Evolutionary conservation across 305 asterid genomes (phyloP).

Genomic region (Euphrasia arctica): DNA sequence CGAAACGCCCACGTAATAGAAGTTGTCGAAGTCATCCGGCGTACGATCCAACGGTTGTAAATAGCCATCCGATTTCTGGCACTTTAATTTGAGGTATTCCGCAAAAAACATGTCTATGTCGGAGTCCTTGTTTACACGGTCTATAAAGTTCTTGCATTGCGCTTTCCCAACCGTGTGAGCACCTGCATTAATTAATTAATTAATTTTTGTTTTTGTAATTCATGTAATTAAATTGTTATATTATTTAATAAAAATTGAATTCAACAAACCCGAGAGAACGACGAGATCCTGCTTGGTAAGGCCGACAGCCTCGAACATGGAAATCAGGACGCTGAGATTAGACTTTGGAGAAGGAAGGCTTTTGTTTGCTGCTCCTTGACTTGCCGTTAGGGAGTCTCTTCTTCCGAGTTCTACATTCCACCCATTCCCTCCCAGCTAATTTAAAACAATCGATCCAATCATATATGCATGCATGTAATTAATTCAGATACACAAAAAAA

Average conservation of each 20-base stretch:
- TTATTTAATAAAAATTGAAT: no score
- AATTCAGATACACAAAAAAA: neutral
- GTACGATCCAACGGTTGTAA: neutral
- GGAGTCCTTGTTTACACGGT: neutral
- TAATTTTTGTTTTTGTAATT: no score
- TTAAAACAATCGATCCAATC: neutral
- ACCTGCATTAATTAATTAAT: no score
- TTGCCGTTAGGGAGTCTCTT: neutral
- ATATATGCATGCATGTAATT: neutral
- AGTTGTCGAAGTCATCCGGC: no score
- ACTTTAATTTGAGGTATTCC: neutral
- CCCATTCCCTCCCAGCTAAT: neutral
- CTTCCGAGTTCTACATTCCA: neutral
- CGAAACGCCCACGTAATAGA: no score
- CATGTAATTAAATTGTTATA: no score
- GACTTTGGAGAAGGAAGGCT: neutral
- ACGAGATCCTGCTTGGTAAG: slow-evolving; percentile 12
- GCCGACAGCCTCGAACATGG: neutral
- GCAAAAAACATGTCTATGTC: neutral
- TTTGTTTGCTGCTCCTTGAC: neutral
- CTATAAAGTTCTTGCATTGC: neutral
- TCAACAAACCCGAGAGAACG: neutral
- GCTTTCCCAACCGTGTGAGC: neutral
- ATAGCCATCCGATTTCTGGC: neutral
- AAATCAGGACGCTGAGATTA: neutral